Conservation (phyloP, 2,329 filamentous ascomycete genomes). For the Colletotrichum noveboracense region DNA sequence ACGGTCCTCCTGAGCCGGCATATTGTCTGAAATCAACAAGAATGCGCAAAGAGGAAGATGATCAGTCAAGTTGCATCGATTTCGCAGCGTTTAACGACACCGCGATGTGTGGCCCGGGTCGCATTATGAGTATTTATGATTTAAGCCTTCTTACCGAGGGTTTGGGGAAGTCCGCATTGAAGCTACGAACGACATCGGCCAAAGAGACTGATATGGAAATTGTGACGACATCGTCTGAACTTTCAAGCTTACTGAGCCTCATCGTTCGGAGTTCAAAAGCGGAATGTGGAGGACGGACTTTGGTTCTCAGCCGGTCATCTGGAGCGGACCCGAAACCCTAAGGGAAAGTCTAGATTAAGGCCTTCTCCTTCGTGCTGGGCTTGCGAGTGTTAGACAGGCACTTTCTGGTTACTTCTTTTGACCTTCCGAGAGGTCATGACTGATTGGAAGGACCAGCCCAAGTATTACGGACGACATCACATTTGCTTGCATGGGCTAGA, state of each 20-base stretch:
- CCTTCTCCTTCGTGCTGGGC: neutral
- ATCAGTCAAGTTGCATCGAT: neutral
- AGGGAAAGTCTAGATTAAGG: neutral
- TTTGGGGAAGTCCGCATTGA: neutral
- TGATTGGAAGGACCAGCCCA: neutral
- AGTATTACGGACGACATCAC: neutral
- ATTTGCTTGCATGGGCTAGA: neutral
- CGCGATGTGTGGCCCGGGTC: fast-evolving
- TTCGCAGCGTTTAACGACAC: fast-evolving
- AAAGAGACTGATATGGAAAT: neutral
- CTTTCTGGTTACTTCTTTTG: neutral
- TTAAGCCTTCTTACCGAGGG: neutral
- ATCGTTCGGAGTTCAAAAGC: neutral
- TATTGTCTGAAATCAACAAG: neutral
- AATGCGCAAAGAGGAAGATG: neutral
- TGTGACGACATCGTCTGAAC: neutral
- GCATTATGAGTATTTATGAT: neutral
- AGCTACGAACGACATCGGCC: neutral
- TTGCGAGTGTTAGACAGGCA: neutral
- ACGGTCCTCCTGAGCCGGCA: neutral
- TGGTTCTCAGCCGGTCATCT: neutral
- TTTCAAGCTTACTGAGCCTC: neutral
- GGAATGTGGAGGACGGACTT: neutral
- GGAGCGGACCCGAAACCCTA: neutral
- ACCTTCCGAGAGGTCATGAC: neutral